Evolutionary conservation across 2,329 filamentous ascomycete genomes (phyloP).

Genomic region (Cladobotryum mycophilum): DNA sequence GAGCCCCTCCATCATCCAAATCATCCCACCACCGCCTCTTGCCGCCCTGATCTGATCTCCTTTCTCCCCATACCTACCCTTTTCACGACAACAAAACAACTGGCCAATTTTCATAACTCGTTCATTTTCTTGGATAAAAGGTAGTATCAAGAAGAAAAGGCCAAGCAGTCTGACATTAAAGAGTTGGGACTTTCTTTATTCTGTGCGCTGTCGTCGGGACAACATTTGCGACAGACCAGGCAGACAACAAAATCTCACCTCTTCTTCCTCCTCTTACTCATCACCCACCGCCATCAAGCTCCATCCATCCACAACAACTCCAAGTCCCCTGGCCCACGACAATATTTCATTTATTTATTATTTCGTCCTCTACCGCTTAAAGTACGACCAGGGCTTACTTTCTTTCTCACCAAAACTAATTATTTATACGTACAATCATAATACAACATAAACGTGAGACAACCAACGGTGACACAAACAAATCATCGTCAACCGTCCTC

Average conservation of each 20-base stretch:
- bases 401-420: too few relatives aligned
- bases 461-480: background rate
- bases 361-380: background rate
- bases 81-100: background rate
- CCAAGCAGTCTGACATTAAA: too few relatives aligned
- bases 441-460: background rate
- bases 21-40: background rate
- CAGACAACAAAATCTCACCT: too few relatives aligned
- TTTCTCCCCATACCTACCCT: background rate
- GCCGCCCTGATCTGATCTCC: background rate
- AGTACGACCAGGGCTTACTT: background rate
- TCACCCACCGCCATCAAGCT: conserved; percentile 6
- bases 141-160: too few relatives aligned
- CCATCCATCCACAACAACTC: background rate
- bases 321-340: too few relatives aligned
- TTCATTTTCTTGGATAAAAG: too few relatives aligned
- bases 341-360: too few relatives aligned
- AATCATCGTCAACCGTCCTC: background rate
- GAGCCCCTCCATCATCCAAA: conserved; percentile 7
- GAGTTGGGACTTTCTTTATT: too few relatives aligned
- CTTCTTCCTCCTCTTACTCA: background rate
- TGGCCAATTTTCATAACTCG: background rate
- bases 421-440: background rate
- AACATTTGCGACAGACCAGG: too few relatives aligned
- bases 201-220: too few relatives aligned